Evolutionary conservation across 2,329 filamentous ascomycete genomes (phyloP), one percentile per base, ranked within the genome.

Genomic region (Tolypocladium pustulatum): DNA sequence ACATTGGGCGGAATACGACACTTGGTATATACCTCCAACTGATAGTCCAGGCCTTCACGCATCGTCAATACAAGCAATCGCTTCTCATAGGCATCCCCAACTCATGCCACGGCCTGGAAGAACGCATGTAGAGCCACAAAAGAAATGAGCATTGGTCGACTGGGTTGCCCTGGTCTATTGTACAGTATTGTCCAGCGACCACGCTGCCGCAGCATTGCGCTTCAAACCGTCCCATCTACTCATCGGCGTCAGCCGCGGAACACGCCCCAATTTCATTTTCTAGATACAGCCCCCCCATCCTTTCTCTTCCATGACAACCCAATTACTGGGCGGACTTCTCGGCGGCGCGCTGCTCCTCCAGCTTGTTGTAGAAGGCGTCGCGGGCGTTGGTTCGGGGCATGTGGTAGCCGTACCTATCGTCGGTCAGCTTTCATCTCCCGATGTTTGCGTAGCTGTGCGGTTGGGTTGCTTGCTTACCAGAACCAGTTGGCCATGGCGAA

Each of bases 341-440:
- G 57, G 69, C 73, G 58, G 79, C 79, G 60, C 81, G 81, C 72
- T 83, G 72, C 66, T 78, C 76, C 76, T 85, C 82, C 62, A 84
- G 73, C 73, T 82, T 77, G 73, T 72, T 72, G 76, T 84, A 84
- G 78, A 77, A 79, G 72, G 73, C 73, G 73, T 85, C 82, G 69
- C 82, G 82, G 63, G 76, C 77, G 68, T 78, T 71, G 68, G 80
- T 83, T 72, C 82, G 81, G 65, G 82, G 82, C 68, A 84, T 74
- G 75, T 85, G 82, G 76, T 71, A 85, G 71, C 82, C 82, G 77
- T 84, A 82, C 82, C 82, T 85, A 64, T 63, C 17, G 15, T n/a
- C 25, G 40, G 58, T 64, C 54, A 65, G 59, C 27, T n/a, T 56
- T 22, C 15, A 8, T 20, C 46, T 22, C 22, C 52, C 27, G 6